Evolutionary conservation across 106 monocot species (phyloP), one percentile per base, ranked within the genome.

Genomic region (Ottelia alismoides): DNA sequence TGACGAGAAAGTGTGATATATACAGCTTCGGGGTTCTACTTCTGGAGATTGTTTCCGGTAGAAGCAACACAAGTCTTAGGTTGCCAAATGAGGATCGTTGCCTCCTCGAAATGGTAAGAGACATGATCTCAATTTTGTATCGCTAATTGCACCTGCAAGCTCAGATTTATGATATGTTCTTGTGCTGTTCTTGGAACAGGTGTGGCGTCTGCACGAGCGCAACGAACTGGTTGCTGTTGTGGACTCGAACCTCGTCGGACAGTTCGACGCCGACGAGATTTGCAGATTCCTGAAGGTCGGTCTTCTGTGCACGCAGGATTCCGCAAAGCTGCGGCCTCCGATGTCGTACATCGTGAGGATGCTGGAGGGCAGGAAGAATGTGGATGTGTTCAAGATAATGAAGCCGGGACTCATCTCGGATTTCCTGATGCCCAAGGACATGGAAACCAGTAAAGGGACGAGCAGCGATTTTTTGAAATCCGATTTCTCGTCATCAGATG

Each of bases 21-120:
- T 66, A 66, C 24, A 66, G 66, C 45, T 66, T 66, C n/a, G 66
- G 66, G 0, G 57, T 66, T 31, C 66, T 66, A 49, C 57, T 66
- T 56, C 14, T 57, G 14, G 66, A 66, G 47, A 66, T 66, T 47
- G 56, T 66, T 1, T 30, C 56, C 29, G 66, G 66, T 27, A 66
- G 57, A 24, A 30, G 26, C 22, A 66, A 66, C 25, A 57, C 56
- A 48, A 66, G 57, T n/a, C 22, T 31, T 20, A 66, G 20, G 22
- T 56, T 66, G 27, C 30, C 48, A 2, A 3, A 1, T 17, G 56
- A 31, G 57, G 29, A 55, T 25, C 57, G 32, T 7, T 65, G 20
- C 20, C 53, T 65, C 29, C 54, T 65, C 44, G 65, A 53, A 51
- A 40, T 53, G 65, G 65, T 65, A 27, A 45, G 55, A 18, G 2